Evolutionary conservation across 768 basidiomycete species (phyloP), one percentile per base, ranked within the genome.

Genomic region (Pleurotus djamor): DNA sequence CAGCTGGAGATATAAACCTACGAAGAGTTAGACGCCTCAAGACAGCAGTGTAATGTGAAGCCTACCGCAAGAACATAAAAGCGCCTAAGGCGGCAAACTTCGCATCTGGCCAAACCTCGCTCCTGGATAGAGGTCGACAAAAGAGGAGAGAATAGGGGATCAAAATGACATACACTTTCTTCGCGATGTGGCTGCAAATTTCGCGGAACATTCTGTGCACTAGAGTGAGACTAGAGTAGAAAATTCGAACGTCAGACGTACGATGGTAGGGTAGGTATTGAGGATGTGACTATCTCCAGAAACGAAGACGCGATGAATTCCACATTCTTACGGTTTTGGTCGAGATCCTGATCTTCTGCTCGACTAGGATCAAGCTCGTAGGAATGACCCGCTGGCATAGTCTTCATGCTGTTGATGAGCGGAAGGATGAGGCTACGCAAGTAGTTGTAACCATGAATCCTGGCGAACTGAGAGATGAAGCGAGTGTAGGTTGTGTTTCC

Each of bases 391-490:
- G 84, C 68, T 2, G 93, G 91, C 72, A 91, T 81, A 4, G 83
- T 76, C 4, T 80, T 72, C 82, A 97, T 90, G 17, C 83, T 83
- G 63, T 87, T 82, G 62, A 97, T 80, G 34, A 96, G 77, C 3
- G 94, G 92, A 45, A 82, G 76, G 48, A 96, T 82, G 21, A 96
- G 79, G 48, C 81, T 84, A 16, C 94, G 83, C n/a, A 97, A 77
- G 70, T 96, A 97, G 59, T 88, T 87, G 71, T 96, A 97, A 4
- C 95, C 96, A 61, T 95, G 92, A n/a, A 90, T 85, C 67, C 82
- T 87, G 3, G 92, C 92, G 65, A 96, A 96, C 1, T 87, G 85
- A 5, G 92, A 92, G 48, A 97, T 74, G 59, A 98, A 88, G 45
- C 91, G 78, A n/a, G 91, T 91, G 65, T 88, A 93, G 1, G 91